Conservation (phyloP, 192 early-diverging fungal genomes). For the Dissophora globulifera region DNA sequence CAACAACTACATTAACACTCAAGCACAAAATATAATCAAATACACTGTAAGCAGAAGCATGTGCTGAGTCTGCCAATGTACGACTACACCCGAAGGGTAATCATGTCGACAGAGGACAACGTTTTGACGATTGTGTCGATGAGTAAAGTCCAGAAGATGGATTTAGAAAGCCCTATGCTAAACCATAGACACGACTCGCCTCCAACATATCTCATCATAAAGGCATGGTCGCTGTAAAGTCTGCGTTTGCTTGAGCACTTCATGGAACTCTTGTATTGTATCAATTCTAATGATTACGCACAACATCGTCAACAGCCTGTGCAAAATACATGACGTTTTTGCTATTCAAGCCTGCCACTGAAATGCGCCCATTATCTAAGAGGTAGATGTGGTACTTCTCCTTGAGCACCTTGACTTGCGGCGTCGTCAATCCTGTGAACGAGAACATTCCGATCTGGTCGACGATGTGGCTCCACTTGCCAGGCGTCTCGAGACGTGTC, state of each 20-base stretch:
- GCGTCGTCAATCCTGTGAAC: constrained; percentile 86
- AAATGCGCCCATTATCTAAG: constrained; percentile 94
- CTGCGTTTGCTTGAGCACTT: constrained; percentile 31
- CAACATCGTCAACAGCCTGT: constrained; percentile 89
- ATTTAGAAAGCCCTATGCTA: constrained; percentile 40
- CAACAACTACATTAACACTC: constrained; percentile 6
- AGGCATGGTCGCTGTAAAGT: constrained; percentile 28
- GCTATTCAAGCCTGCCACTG: constrained; percentile 94
- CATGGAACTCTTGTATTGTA: no score
- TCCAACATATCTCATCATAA: constrained; percentile 21
- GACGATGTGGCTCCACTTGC: constrained; percentile 93
- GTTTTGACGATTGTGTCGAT: constrained; percentile 33
- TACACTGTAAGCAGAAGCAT: neutral
- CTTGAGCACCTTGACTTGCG: constrained; percentile 82
- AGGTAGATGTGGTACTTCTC: constrained; percentile 93
- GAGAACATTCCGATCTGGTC: constrained; percentile 99
- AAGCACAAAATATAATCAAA: neutral
- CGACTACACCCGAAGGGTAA: constrained; percentile 10
- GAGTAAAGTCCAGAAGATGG: constrained; percentile 34
- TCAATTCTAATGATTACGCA: constrained; percentile 68
- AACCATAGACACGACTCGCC: constrained; percentile 1
- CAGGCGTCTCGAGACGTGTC: constrained; percentile 82
- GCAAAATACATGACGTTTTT: constrained; percentile 91
- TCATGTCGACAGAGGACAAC: constrained; percentile 33
- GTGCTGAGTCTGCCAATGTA: neutral